Percentiles rank a stretch among this genome's conserved stretches.
phyloP scores from a whole-genome alignment of 2,329 filamentous ascomycete species.

The Ascochyta pisi region DNA sequence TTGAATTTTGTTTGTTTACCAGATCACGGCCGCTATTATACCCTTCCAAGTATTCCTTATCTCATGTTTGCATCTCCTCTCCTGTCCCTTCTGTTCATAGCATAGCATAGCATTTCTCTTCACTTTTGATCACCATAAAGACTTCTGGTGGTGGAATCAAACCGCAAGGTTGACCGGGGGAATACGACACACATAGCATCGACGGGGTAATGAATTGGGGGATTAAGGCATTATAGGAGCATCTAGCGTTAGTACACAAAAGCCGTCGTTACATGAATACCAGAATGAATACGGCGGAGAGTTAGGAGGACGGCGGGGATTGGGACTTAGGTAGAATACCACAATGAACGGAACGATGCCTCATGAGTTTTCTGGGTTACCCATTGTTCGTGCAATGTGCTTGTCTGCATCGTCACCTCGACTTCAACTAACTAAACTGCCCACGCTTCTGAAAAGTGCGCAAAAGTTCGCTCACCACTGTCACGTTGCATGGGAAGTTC shows the following conservation, averaged over 20 bases:
- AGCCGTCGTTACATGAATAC: constrained; percentile 14
- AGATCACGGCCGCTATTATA: constrained; percentile 39
- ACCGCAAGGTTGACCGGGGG: constrained; percentile 9
- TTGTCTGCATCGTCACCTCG: no score
- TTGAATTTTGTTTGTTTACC: constrained; percentile 14
- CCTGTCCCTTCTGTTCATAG: not conserved
- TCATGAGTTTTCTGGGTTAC: not conserved
- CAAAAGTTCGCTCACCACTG: no score
- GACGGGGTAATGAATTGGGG: not conserved
- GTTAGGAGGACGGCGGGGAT: not conserved
- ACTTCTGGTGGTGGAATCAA: not conserved
- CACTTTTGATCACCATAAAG: not conserved
- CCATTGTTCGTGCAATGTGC: no score
- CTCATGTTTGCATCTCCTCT: constrained; percentile 15
- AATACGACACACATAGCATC: not conserved
- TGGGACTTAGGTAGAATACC: not conserved
- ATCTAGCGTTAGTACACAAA: constrained; percentile 10
- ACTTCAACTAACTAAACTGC: no score
- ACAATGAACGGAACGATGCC: constrained; percentile 1
- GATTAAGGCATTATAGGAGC: constrained; percentile 2
- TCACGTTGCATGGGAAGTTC: not conserved
- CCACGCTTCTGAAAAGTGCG: no score
- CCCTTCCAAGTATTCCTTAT: constrained; percentile 32
- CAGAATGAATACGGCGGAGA: not conserved
- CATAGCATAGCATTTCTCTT: constrained; percentile 4